Conservation (phyloP, 345 rosid genomes). For the Ceriops zippeliana region DNA sequence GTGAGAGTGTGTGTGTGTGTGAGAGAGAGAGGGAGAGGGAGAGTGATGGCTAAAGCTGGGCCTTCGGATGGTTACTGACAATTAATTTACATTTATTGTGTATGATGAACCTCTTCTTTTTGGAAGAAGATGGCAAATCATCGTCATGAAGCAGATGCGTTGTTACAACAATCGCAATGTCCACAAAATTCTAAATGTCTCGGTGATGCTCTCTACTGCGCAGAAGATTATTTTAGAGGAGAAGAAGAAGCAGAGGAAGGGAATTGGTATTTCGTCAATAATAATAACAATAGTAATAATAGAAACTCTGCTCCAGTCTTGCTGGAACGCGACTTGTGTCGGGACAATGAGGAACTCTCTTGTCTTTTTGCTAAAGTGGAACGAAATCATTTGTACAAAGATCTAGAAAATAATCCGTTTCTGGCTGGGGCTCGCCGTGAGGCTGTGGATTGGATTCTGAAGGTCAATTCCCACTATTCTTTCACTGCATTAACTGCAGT, state of each 20-base stretch:
- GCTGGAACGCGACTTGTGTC: constrained; percentile 56
- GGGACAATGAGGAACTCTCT: constrained; percentile 69
- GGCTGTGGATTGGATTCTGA: constrained; percentile 81
- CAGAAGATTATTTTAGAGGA: constrained; percentile 47
- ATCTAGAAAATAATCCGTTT: constrained; percentile 25
- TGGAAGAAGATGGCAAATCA: constrained; percentile 54
- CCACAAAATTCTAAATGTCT: constrained; percentile 28
- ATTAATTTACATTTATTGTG: constrained; percentile 16
- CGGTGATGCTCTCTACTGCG: constrained; percentile 53
- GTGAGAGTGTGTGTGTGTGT: neutral
- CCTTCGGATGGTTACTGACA: constrained; percentile 22
- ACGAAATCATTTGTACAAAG: constrained; percentile 27
- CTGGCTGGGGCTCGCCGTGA: constrained; percentile 45
- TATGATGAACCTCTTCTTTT: constrained; percentile 43
- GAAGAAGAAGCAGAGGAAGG: constrained; percentile 21
- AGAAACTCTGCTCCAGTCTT: constrained; percentile 20
- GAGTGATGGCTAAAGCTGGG: constrained; percentile 31
- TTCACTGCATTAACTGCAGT: constrained; percentile 70
- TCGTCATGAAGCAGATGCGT: constrained; percentile 9
- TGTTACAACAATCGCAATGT: constrained; percentile 5
- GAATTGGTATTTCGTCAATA: neutral
- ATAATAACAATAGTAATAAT: neutral
- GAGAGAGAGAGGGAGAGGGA: constrained; percentile 7
- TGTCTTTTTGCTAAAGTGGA: constrained; percentile 45
- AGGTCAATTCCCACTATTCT: constrained; percentile 58